phyloP scores from a whole-genome alignment of 148 eudicot genomes.

The Polygonum aviculare region DNA sequence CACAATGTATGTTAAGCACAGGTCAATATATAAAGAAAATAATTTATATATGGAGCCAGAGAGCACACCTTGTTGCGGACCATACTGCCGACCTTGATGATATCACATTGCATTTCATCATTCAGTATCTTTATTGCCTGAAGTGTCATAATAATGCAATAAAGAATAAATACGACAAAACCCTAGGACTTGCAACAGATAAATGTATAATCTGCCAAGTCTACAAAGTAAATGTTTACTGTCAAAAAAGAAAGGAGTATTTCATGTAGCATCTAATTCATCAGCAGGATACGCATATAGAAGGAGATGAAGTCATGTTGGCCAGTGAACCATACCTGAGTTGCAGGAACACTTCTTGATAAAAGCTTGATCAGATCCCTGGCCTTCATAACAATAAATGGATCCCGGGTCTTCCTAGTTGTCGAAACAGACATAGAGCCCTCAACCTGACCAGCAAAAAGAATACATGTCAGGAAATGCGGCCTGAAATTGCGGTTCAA shows the following conservation, averaged over 20 bases:
- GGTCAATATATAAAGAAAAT: neutral
- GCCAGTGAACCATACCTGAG: constrained; percentile 49
- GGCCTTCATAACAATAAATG: constrained; percentile 76
- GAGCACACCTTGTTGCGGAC: constrained; percentile 76
- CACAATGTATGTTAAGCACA: neutral
- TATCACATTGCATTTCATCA: constrained; percentile 96
- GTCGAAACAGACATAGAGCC: constrained; percentile 91
- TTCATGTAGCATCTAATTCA: neutral
- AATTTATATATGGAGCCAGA: neutral
- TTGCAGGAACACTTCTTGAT: constrained; percentile 90
- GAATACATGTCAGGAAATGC: neutral
- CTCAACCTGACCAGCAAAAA: constrained; percentile 47
- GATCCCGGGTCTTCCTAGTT: constrained; percentile 81
- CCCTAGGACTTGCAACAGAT: neutral
- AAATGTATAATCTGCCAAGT: neutral
- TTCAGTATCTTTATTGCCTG: constrained; percentile 80
- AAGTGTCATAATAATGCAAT: constrained; percentile 11
- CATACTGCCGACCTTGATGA: constrained; percentile 73
- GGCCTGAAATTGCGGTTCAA: neutral
- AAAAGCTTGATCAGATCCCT: constrained; percentile 87
- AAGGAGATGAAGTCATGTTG: neutral
- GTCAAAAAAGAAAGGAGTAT: neutral
- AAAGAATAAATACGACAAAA: neutral
- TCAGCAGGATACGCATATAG: neutral
- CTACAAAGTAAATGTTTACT: neutral